phyloP scores from a whole-genome alignment of 495 filamentous ascomycete genomes.

The Penicillium canescens region DNA sequence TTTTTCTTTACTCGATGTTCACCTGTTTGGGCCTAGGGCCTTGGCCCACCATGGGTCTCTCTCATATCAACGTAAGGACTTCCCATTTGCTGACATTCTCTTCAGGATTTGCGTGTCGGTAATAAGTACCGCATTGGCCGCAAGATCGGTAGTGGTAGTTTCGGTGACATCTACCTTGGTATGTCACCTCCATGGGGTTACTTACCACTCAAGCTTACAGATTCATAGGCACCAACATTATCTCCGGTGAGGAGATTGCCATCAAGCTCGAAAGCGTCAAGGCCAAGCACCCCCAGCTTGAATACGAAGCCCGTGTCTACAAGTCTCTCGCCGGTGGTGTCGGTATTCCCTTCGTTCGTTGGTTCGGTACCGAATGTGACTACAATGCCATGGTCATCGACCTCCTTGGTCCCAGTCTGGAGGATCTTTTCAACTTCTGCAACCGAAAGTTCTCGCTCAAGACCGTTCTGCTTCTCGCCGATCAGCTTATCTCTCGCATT shows the following conservation, averaged over 20 bases:
- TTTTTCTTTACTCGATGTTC: neutral
- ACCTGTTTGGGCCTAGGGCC: too few relatives aligned
- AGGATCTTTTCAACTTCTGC: constrained; percentile 99
- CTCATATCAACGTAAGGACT: too few relatives aligned
- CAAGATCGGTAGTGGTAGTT: constrained; percentile 98
- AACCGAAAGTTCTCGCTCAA: constrained; percentile 99
- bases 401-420: constrained; percentile 93
- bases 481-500: constrained; percentile 98
- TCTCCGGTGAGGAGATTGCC: constrained; percentile 98
- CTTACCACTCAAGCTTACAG: neutral
- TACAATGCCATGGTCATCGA: constrained; percentile 99
- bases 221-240: constrained; percentile 89
- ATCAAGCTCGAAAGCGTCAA: constrained; percentile 99
- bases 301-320: constrained; percentile 99
- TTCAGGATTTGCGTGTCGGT: constrained; percentile 95
- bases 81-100: constrained; percentile 16
- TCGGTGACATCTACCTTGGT: constrained; percentile 99
- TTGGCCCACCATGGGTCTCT: too few relatives aligned
- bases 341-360: constrained; percentile 98
- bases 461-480: constrained; percentile 96
- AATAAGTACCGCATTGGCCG: constrained; percentile 99
- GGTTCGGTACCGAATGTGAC: constrained; percentile 99
- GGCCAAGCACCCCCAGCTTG: constrained; percentile 98
- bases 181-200: constrained; percentile 22
- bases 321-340: constrained; percentile 98